A percentile compares a stretch with the other conserved stretches of the same genome.
phyloP scores from a whole-genome alignment of 2,329 filamentous ascomycete genomes.

The Raffaelea albimanens region DNA sequence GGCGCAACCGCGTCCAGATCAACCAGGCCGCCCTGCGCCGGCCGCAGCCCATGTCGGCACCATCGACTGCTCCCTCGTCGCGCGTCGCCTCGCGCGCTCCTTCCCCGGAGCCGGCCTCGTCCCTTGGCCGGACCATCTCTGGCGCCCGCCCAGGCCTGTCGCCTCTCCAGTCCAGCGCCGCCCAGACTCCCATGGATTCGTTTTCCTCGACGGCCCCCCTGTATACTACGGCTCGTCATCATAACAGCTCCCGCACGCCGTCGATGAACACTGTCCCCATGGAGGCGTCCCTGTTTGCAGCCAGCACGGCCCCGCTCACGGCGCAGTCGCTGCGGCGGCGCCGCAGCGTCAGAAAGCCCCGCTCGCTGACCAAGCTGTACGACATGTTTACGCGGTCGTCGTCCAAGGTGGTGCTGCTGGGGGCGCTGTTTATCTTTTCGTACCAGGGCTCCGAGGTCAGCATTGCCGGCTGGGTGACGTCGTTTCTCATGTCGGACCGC shows the following conservation, averaged over 20 bases:
- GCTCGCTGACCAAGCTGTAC: conserved; percentile 18
- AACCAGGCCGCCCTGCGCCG: not conserved
- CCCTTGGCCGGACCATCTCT: not conserved
- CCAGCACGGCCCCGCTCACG: too few species aligned
- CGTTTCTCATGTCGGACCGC: conserved; percentile 67
- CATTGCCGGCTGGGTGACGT: conserved; percentile 80
- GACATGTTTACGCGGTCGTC: conserved; percentile 39
- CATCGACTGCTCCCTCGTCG: not conserved
- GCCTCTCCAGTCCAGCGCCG: conserved; percentile 6
- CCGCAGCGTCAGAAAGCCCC: not conserved
- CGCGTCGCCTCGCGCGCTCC: not conserved
- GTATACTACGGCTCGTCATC: too few species aligned
- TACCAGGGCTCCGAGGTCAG: conserved; percentile 82
- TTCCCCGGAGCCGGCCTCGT: conserved; percentile 2
- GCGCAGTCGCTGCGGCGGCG: not conserved
- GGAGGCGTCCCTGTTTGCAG: too few species aligned
- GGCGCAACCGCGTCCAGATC: not conserved
- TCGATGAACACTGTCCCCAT: too few species aligned
- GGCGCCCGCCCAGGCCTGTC: conserved; percentile 5
- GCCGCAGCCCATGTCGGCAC: not conserved
- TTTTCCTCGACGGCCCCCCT: conserved; percentile 4
- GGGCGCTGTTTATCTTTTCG: conserved; percentile 73
- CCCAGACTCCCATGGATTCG: conserved; percentile 2
- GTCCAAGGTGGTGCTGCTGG: conserved; percentile 56
- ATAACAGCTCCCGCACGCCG: conserved; percentile 2